Evolutionary conservation across 2,329 filamentous ascomycete species (phyloP).

Genomic region (Colletotrichum brevisporum): DNA sequence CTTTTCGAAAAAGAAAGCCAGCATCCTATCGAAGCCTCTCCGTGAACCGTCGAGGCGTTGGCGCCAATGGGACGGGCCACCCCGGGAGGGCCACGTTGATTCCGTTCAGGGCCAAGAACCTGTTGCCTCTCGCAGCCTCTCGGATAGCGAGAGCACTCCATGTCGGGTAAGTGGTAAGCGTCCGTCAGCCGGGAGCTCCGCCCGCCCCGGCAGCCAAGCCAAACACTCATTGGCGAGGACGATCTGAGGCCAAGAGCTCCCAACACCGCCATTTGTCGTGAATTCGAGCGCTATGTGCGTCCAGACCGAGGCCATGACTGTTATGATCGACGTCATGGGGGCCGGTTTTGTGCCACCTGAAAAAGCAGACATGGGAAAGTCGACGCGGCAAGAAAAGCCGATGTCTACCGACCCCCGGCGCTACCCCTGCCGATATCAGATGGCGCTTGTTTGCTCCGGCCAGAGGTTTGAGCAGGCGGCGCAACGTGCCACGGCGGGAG

Average conservation of each 20-base stretch:
- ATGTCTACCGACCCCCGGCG: neutral
- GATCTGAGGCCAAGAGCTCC: constrained; percentile 1
- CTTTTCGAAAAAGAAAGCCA: neutral
- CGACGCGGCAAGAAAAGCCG: neutral
- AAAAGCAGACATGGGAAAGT: neutral
- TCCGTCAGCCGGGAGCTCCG: too few species aligned
- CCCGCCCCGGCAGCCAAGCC: neutral
- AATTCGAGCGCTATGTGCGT: neutral
- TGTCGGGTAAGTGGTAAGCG: too few species aligned
- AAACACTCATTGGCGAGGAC: neutral
- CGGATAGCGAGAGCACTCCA: too few species aligned
- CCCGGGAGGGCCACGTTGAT: constrained; percentile 5
- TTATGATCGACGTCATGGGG: constrained; percentile 1
- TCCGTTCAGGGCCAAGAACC: neutral
- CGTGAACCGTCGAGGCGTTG: neutral
- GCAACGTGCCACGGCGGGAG: constrained; percentile 15
- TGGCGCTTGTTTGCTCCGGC: constrained; percentile 18
- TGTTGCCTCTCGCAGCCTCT: neutral
- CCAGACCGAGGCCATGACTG: neutral
- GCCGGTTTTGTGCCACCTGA: neutral
- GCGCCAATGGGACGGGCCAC: constrained; percentile 19
- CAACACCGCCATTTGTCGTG: neutral
- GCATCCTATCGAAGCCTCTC: neutral
- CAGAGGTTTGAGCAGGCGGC: neutral
- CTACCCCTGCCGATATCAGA: neutral